These are phyloP conservation scores for Plectosphaerella cucumerina DNA, from an alignment of 2,329 filamentous ascomycete species.

Conservation along the genomic window DNA sequence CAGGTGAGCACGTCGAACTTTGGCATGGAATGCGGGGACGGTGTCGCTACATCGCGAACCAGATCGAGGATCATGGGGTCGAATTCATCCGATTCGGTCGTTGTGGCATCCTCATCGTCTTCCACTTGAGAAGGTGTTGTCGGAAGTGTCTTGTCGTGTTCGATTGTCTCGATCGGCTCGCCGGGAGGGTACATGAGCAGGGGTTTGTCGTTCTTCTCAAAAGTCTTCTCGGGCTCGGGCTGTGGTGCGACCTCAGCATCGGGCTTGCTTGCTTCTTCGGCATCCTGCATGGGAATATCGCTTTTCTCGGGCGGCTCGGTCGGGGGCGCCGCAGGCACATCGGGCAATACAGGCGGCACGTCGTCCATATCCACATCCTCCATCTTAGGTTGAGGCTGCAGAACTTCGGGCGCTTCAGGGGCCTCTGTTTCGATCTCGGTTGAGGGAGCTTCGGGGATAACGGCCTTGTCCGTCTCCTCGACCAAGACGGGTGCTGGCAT, in stretches of 20 bases:
- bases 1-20: constrained; percentile 41
- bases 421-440: neutral
- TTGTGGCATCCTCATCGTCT: constrained; percentile 44
- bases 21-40: constrained; percentile 50
- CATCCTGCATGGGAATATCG: constrained; percentile 16
- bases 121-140: constrained; percentile 46
- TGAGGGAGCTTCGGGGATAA: neutral
- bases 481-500: neutral
- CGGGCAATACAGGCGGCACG: constrained; percentile 5
- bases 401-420: constrained; percentile 2
- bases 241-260: neutral
- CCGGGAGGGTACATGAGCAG: constrained; percentile 7
- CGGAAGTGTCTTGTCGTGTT: constrained; percentile 20
- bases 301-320: neutral
- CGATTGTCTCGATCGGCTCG: constrained; percentile 15
- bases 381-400: constrained; percentile 26
- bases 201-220: constrained; percentile 5
- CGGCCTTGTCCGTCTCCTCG: too few relatives aligned
- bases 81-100: constrained; percentile 51
- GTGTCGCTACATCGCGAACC: constrained; percentile 49
- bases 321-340: neutral
- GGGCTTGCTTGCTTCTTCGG: neutral
- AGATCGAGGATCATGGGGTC: constrained; percentile 44
- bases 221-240: constrained; percentile 18
- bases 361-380: constrained; percentile 38